Evolutionary conservation across 306 rosid genomes (phyloP), one percentile per base, ranked within the genome.

Genomic region (Quillaja saponaria): DNA sequence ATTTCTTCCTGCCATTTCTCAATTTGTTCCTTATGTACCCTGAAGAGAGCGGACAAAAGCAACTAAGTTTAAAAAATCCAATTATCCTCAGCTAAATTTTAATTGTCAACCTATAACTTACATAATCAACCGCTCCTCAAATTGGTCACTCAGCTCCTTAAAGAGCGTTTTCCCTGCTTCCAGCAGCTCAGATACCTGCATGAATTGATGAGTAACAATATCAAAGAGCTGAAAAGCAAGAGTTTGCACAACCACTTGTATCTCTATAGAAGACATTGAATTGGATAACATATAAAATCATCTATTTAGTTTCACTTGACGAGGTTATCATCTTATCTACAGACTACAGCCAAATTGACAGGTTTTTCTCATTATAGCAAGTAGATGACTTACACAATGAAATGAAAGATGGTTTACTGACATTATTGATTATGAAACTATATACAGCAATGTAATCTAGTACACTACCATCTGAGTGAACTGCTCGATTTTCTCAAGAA

Each of bases 1-100:
- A 91, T 82, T 67, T 91, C 90, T 60, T 88, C 87, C 73, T 82
- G 90, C 96, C 98, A 91, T 57, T 84, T 84, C 55, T 88, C 92
- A 0, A 82, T 82, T 46, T 76, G 84, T 71, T 86, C 90, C 77
- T 86, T 84, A 35, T 86, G 90, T 64, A 84, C 79, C 87, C 98
- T 84, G n/a, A n/a, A n/a, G n/a, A n/a, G n/a, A n/a, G 75, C 73
- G 42, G 21, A 56, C 33, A 44, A 16, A 8, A 37, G 34, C 6
- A 6, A 34, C 1, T 3, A 13, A 14, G 35, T 19, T n/a, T 20
- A 25, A 44, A 28, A 48, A 40, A 34, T 5, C 48, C 38, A 15
- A 53, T 35, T 10, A 35, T 9, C 20, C 37, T 7, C 37, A n/a
- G 2, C 46, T 33, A 8, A 37, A 0, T 42, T 53, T 33, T 0